Conservation (phyloP, 2,329 filamentous ascomycete genomes). For the Decorospora gaudefroyi region DNA sequence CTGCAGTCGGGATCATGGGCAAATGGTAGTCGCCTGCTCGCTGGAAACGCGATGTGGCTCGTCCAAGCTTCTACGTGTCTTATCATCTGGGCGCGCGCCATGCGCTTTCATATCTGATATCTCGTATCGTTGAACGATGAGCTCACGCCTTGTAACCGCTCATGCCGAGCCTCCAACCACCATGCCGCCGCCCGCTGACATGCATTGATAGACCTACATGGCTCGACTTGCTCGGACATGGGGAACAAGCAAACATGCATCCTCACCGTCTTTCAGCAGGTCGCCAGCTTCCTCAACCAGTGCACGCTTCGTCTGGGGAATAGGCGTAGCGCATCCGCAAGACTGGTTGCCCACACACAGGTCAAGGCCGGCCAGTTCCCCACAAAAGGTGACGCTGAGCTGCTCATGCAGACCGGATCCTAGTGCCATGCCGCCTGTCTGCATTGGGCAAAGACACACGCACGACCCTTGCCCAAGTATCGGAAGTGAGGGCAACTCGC, state of each 20-base stretch:
- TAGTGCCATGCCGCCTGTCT: constrained; percentile 27
- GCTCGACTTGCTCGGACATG: constrained; percentile 9
- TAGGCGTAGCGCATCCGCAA: constrained; percentile 37
- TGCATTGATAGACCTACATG: constrained; percentile 19
- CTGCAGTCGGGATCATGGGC: constrained; percentile 21
- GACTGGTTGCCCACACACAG: constrained; percentile 27
- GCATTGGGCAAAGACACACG: constrained; percentile 26
- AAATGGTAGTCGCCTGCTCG: constrained; percentile 8
- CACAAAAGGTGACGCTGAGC: constrained; percentile 45
- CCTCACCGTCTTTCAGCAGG: constrained; percentile 24
- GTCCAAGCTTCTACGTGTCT: constrained; percentile 14
- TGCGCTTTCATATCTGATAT: constrained; percentile 17
- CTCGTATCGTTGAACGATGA: constrained; percentile 15
- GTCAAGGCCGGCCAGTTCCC: constrained; percentile 30
- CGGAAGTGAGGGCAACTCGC: constrained; percentile 36
- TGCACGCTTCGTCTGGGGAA: constrained; percentile 33
- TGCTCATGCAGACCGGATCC: constrained; percentile 28
- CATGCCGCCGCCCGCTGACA: constrained; percentile 12
- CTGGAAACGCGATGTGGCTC: constrained; percentile 8
- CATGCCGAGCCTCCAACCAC: constrained; percentile 8
- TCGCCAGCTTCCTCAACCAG: constrained; percentile 29
- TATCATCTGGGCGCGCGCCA: constrained; percentile 9
- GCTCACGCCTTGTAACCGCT: constrained; percentile 25
- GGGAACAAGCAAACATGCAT: constrained; percentile 29
- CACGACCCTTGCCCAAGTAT: constrained; percentile 32